Evolutionary conservation across 495 filamentous ascomycete species (phyloP).

Genomic region (Neurospora sp.): DNA sequence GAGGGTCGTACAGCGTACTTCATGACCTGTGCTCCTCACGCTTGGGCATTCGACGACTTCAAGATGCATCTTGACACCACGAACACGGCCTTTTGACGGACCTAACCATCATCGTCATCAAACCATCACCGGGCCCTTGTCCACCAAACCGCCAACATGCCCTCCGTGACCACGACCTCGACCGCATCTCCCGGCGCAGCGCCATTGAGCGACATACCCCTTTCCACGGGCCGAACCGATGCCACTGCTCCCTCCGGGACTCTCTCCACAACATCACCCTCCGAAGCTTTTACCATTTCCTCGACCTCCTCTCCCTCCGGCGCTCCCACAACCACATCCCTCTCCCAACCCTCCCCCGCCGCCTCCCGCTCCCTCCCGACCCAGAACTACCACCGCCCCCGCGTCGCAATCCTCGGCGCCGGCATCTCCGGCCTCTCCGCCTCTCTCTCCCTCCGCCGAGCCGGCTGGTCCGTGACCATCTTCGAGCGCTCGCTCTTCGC

Average conservation of each 20-base stretch:
- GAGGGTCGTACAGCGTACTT: not conserved
- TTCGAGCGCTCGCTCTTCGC: slow-evolving; percentile 41
- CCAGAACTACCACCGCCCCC: not conserved
- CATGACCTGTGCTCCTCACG: not conserved
- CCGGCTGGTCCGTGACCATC: slow-evolving; percentile 41
- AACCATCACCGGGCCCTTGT: not conserved
- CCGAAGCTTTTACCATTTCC: not conserved
- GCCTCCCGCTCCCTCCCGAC: not conserved
- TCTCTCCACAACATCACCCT: not conserved
- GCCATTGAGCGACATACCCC: not conserved
- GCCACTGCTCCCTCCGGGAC: not conserved
- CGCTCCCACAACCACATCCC: no score
- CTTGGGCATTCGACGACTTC: not conserved
- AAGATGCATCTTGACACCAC: not conserved
- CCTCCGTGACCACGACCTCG: not conserved
- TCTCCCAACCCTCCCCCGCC: not conserved
- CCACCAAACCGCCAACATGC: not conserved
- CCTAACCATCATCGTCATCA: not conserved
- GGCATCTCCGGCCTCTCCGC: slow-evolving; percentile 24
- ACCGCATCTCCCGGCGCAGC: not conserved
- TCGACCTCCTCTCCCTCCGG: not conserved
- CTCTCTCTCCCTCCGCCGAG: slow-evolving; percentile 37
- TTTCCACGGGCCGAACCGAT: no score
- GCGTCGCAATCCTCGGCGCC: slow-evolving; percentile 32
- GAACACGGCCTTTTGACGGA: not conserved